phyloP scores from a whole-genome alignment of 805 yeast species.

The Helenozyma baotianmanensis region DNA sequence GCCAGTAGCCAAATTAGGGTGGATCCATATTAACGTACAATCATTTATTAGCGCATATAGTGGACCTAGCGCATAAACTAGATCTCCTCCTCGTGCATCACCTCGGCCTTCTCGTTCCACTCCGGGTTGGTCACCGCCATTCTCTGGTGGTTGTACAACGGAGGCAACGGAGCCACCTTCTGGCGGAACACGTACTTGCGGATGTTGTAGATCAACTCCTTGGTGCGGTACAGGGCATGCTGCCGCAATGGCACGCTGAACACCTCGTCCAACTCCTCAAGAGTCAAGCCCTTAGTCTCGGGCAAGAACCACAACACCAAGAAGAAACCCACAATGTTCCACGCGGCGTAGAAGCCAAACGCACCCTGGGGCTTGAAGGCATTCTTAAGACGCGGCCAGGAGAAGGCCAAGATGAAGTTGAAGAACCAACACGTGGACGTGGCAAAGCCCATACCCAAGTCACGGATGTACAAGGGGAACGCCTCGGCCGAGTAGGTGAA shows the following conservation, averaged over 20 bases:
- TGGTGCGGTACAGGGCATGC: conserved; percentile 45
- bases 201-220: conserved; percentile 35
- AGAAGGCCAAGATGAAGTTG: conserved; percentile 63
- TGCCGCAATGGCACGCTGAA: conserved; percentile 54
- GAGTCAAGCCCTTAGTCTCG: conserved; percentile 66
- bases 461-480: conserved; percentile 73
- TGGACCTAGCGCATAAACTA: too few species aligned
- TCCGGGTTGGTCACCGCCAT: conserved; percentile 56
- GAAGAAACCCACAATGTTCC: conserved; percentile 71
- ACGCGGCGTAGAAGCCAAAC: conserved; percentile 83
- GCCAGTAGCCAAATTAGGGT: too few species aligned
- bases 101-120: conserved; percentile 60
- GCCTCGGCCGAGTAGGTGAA: conserved; percentile 86
- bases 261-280: conserved; percentile 74
- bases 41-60: too few species aligned
- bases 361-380: conserved; percentile 80
- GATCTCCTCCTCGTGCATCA: conserved; percentile 43
- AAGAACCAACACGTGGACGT: conserved; percentile 74
- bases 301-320: conserved; percentile 68
- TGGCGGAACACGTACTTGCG: conserved; percentile 42
- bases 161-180: conserved; percentile 45
- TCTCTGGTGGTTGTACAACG: conserved; percentile 54
- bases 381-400: conserved; percentile 70
- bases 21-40: too few species aligned
- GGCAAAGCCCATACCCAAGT: conserved; percentile 75